Base-by-base conservation (phyloP, 257 asterid species). In the Lithospermum erythrorhizon region DNA sequence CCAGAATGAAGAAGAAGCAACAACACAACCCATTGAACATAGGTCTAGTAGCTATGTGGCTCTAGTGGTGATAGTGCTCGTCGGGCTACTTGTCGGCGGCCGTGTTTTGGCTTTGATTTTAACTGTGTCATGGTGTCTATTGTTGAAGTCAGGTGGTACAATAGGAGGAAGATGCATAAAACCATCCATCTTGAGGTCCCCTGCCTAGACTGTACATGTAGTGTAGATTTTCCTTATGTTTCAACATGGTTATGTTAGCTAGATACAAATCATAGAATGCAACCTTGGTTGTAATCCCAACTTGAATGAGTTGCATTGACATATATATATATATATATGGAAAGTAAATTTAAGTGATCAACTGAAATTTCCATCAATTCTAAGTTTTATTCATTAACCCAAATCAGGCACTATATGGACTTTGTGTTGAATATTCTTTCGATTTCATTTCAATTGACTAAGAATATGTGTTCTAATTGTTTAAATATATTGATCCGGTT, bases 21-120 rank as follows among this genome's bases (percentile, higher is more conserved):
- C 6, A 16, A 66, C 58, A 68, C 49, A 11, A 41, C 3, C 0
- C 49, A 41, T 24, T 5, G 72, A 61, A 21, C 19, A 7, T 21
- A 32, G 23, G 52, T 68, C 70, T 75, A 72, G 20, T 14, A 41
- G 49, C 49, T 56, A 22, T 24, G 37, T 24, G 20, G n/a, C 30
- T 24, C 41, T 56, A 72, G 79, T 4, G 65, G 32, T 78, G 32
- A 72, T 85, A 16, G 81, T 83, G 51, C 95, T 90, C 17, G 57
- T 74, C 7, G 96, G 96, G 16, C 89, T 41, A 13, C 49, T 90
- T 9, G 71, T 67, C 11, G 85, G 80, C 16, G 94, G 95, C 21
- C 79, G 87, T 41, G 53, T 25, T 1, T 70, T 73, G 16, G 95
- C 96, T 0, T 68, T 87, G 62, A 21, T 67, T 59, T 68, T 83